phyloP scores from a whole-genome alignment of 257 asterid species.

The Henckelia pumila region DNA sequence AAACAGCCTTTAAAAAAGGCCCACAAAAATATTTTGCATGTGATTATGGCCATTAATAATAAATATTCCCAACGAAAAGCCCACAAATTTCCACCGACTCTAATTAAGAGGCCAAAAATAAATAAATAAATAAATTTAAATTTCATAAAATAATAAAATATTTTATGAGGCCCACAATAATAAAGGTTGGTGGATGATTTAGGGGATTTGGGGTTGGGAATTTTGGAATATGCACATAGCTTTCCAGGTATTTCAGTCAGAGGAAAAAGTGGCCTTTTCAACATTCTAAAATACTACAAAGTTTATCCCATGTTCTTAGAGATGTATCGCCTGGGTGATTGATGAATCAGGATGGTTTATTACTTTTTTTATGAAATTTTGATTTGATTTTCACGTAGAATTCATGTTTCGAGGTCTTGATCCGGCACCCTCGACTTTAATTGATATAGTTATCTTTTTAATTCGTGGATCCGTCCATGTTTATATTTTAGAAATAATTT shows the following conservation, averaged over 20 bases:
- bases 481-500: no score
- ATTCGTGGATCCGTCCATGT: no score
- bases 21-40: no score
- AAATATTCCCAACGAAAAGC: slow-evolving; percentile 31
- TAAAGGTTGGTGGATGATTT: slow-evolving; percentile 28
- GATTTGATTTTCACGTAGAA: no score
- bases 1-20: no score
- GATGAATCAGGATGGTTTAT: no score
- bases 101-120: slow-evolving; percentile 12
- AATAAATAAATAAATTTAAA: slow-evolving; percentile 20
- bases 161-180: slow-evolving; percentile 4
- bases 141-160: slow-evolving; percentile 1
- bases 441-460: no score
- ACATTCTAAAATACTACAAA: slow-evolving; percentile 13
- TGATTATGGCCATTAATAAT: no score
- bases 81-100: slow-evolving; percentile 40
- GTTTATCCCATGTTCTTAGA: slow-evolving; percentile 26
- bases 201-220: slow-evolving; percentile 23
- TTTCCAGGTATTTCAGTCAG: slow-evolving; percentile 54
- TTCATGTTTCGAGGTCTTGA: no score
- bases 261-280: slow-evolving; percentile 24
- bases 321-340: no score
- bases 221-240: slow-evolving; percentile 23
- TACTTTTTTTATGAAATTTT: no score
- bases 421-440: no score